Evolutionary conservation across 805 yeast genomes (phyloP), one percentile per base, ranked within the genome.

Genomic region (Grigorovia yakushimaensis): DNA sequence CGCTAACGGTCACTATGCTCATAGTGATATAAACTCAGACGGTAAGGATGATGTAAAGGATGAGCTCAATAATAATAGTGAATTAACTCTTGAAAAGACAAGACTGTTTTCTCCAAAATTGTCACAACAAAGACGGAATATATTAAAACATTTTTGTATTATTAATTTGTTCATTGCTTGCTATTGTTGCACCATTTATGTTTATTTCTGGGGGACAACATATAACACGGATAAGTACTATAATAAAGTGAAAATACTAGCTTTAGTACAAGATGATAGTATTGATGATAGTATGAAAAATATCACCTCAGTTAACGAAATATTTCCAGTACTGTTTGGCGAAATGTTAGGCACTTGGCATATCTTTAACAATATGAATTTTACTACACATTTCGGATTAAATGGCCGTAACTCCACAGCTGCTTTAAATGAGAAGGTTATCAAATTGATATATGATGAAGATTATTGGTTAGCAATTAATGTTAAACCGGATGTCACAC

Each of bases 401-500:
- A 13, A 54, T 48, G 23, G 42, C 51, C n/a, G n/a, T 17, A 41
- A 54, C 49, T n/a, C 43, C 6, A 46, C 40, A 5, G n/a, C 43
- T 2, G 35, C 50, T 3, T 43, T 64, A 8, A 52, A 61, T 36
- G 69, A 67, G 2, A 74, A 75, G 52, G 58, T 81, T 19, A 39
- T 62, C 37, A 51, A 70, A 22, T 61, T 64, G 43, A 73, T 84
- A 5, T 78, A 76, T 55, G 73, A 73, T 45, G 77, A 80, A 61
- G 54, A 73, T n/a, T 81, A 72, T 56, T 84, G 93, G 93, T 71
- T 76, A 8, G 76, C 82, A 1, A 64, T 82, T 35, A 74, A 78
- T 53, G 74, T 84, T 22, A 55, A 59, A n/a, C 62, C 71, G 11
- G 73, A 77, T 54, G 77, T 82, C 0, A 69, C 80, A 2, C 54